Conservation (phyloP, 2,329 filamentous ascomycete species). For the Exophiala lecanii-corni region DNA sequence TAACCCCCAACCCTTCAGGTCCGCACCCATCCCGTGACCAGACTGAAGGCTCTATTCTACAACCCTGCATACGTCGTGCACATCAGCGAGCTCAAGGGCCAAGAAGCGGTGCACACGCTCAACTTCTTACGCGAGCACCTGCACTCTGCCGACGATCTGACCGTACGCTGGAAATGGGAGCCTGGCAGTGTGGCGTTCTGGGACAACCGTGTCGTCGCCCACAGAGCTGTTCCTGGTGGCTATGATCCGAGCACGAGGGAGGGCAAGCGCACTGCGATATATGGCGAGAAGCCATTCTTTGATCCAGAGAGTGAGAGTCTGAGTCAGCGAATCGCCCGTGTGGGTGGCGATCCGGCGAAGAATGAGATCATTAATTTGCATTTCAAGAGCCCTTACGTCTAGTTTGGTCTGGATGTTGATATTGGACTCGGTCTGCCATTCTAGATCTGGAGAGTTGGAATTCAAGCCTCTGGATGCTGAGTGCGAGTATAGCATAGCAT, state of each 20-base stretch:
- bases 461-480: no score
- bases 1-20: slow-evolving; percentile 10
- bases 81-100: slow-evolving; percentile 25
- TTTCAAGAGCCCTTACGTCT: slow-evolving; percentile 10
- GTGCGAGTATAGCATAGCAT: no score
- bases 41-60: slow-evolving; percentile 25
- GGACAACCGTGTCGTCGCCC: slow-evolving; percentile 25
- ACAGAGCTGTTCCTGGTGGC: slow-evolving; percentile 24
- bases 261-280: slow-evolving; percentile 25
- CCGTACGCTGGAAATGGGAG: slow-evolving; percentile 22
- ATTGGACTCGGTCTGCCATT: no score
- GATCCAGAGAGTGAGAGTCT: slow-evolving; percentile 9
- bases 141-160: slow-evolving; percentile 22
- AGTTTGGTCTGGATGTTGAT: not conserved
- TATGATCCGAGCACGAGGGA: slow-evolving; percentile 23
- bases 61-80: slow-evolving; percentile 25
- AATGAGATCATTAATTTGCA: slow-evolving; percentile 9
- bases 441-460: no score
- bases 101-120: slow-evolving; percentile 22
- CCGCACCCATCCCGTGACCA: slow-evolving; percentile 27
- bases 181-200: slow-evolving; percentile 23
- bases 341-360: slow-evolving; percentile 7
- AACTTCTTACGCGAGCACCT: slow-evolving; percentile 26
- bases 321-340: slow-evolving; percentile 8
- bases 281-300: slow-evolving; percentile 17